phyloP scores from a whole-genome alignment of 2,329 filamentous ascomycete species.

The Trichoderma sp. region DNA sequence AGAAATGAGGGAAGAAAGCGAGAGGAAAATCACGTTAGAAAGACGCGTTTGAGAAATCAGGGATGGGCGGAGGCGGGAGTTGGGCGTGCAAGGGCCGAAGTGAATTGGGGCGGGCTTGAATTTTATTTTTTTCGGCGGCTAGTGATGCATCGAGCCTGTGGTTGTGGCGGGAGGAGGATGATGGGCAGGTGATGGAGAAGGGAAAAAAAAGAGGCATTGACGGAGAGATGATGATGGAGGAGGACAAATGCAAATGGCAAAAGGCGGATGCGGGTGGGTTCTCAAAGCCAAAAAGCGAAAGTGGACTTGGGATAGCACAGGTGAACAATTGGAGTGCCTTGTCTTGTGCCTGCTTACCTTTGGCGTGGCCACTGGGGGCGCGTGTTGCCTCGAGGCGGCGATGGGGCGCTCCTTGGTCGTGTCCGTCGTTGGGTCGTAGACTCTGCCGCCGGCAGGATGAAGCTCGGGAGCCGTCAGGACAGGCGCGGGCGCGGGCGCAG shows the following conservation, averaged over 20 bases:
- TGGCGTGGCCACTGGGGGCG: conserved; percentile 48
- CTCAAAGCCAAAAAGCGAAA: conserved; percentile 30
- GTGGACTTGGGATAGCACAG: conserved; percentile 29
- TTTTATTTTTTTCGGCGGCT: conserved; percentile 10
- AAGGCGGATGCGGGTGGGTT: conserved; percentile 21
- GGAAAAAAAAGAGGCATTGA: not conserved
- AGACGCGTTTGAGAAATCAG: conserved; percentile 29
- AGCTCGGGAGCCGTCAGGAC: conserved; percentile 6
- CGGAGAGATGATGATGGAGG: conserved; percentile 4
- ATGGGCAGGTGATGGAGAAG: not conserved
- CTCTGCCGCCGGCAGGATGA: conserved; percentile 46
- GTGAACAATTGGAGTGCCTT: too few relatives aligned
- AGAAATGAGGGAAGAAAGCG: conserved; percentile 29
- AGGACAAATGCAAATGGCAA: not conserved
- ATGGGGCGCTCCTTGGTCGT: conserved; percentile 51
- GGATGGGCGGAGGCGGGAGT: conserved; percentile 15
- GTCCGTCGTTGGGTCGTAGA: conserved; percentile 59
- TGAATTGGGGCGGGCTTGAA: conserved; percentile 17
- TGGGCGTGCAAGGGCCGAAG: conserved; percentile 16
- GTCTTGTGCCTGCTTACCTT: conserved; percentile 47
- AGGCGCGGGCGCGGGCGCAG: not conserved
- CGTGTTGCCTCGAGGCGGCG: conserved; percentile 54
- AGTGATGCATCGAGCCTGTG: not conserved
- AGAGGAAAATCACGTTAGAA: conserved; percentile 34
- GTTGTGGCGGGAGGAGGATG: too few relatives aligned